Conservation (phyloP, 768 basidiomycete genomes). For the Mycena polygramma region DNA sequence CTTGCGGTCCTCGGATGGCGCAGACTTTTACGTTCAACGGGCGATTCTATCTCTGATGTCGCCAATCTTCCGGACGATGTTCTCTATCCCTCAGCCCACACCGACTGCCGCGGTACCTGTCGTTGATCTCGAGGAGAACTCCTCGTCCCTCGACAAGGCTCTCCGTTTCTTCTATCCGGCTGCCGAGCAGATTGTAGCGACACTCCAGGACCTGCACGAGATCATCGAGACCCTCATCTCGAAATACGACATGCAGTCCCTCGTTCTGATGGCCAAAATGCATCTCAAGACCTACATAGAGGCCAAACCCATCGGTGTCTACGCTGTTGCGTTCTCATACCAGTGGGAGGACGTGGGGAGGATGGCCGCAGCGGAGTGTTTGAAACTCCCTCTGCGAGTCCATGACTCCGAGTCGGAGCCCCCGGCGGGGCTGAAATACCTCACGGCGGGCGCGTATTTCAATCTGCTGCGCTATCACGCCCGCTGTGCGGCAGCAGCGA, state of each 20-base stretch:
- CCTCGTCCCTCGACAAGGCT: not conserved
- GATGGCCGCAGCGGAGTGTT: not conserved
- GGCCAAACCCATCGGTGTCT: slow-evolving; percentile 10
- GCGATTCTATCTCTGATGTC: slow-evolving; percentile 4
- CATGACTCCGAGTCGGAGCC: not conserved
- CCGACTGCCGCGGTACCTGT: not conserved
- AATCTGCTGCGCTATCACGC: slow-evolving; percentile 1
- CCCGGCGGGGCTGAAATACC: not conserved
- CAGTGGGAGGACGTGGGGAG: not conserved
- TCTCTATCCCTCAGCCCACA: not conserved
- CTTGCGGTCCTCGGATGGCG: slow-evolving; percentile 10
- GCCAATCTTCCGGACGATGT: not conserved
- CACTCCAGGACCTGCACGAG: not conserved
- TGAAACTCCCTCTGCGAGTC: slow-evolving; percentile 11
- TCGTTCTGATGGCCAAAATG: not conserved
- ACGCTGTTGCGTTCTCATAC: slow-evolving; percentile 23
- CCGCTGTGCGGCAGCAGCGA: not conserved
- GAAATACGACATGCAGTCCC: slow-evolving; percentile 14
- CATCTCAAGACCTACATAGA: not conserved
- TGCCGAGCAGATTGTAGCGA: not conserved
- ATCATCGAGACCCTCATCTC: not conserved
- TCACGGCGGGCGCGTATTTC: not conserved
- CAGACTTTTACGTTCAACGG: not conserved
- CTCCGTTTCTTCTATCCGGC: slow-evolving; percentile 8
- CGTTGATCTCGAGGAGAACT: slow-evolving; percentile 1